Base-by-base conservation (phyloP, 768 basidiomycete species). In the Cyathus striatus region DNA sequence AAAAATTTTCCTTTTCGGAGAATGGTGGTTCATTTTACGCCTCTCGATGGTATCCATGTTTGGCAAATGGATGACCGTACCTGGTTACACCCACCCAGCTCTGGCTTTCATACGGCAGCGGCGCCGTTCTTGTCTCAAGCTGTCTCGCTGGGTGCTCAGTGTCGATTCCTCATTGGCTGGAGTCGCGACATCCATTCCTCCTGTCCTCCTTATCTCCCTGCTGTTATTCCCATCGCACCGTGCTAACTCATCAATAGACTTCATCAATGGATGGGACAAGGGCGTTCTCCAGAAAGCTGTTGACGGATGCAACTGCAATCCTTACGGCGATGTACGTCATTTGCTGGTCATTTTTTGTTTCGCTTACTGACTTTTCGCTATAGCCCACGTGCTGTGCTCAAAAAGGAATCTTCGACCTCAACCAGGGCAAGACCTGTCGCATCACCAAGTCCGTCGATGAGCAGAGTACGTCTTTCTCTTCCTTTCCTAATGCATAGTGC, bases 261-360 rank as follows among this genome's bases (percentile, higher is more conserved):
- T 73, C 59, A 59, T 73, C 41, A 78, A 79, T 48, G 80, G 83
- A 13, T 86, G 83, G 83, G 74, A 79, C 37, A 49, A 54, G 1
- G 73, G 72, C 39, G 68, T 81, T 24, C 66, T 84, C 2, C 69
- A 74, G 44, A 68, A 65, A 3, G 81, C 78, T 17, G 66, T 83
- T 13, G 72, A 81, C 53, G 59, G 68, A 12, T 79, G 77, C 46
- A 53, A 71, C 48, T 78, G 76, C 59, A 65, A 71, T 46, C 40
- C 41, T 2, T 73, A 57, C 40, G 73, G 74, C 23, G 71, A 72
- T 49, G 69, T 72, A 40, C 46, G 68, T 55, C 22, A 9, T 6
- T 18, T n/a, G 10, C 35, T 18, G 35, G n/a, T 13, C 23, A 17
- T 45, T 13, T 13, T 25, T 27, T 25, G 7, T 33, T 10, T 48